Conservation (phyloP, 345 rosid genomes). For the Euphorbia tirucalli region DNA sequence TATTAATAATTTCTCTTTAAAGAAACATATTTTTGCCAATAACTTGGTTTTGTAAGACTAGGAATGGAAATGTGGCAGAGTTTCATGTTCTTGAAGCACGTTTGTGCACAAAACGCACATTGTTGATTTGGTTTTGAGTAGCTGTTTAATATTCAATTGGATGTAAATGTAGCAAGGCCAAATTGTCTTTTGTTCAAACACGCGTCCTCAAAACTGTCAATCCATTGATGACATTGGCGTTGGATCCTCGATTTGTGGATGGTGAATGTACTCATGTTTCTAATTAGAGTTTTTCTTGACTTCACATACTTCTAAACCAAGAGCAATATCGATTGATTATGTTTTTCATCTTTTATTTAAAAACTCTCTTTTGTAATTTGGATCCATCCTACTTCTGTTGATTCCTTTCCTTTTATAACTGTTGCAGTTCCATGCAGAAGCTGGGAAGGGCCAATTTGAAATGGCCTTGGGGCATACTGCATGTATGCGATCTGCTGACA, state of each 20-base stretch:
- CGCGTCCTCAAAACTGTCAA: not conserved
- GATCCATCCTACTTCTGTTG: slow-evolving; percentile 12
- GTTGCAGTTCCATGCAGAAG: slow-evolving; percentile 73
- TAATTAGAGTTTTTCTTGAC: not conserved
- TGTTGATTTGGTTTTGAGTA: not conserved
- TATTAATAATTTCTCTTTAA: not conserved
- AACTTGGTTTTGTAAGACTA: not conserved
- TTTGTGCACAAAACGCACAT: not conserved
- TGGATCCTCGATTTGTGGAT: not conserved
- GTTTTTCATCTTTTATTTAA: not conserved
- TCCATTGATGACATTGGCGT: not conserved
- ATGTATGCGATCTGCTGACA: slow-evolving; percentile 66
- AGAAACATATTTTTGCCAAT: not conserved
- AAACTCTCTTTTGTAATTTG: not conserved
- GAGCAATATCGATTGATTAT: not conserved
- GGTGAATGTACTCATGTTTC: not conserved
- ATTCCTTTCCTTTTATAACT: slow-evolving; percentile 9
- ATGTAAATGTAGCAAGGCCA: no score
- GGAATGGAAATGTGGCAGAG: not conserved
- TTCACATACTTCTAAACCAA: not conserved
- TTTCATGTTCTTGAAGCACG: not conserved
- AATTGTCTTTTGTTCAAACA: not conserved
- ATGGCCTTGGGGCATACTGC: slow-evolving; percentile 60
- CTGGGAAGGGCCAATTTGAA: slow-evolving; percentile 94
- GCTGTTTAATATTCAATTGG: no score